Evolutionary conservation across 768 basidiomycete species (phyloP).

Genomic region (Termitomyces eurrhizus): DNA sequence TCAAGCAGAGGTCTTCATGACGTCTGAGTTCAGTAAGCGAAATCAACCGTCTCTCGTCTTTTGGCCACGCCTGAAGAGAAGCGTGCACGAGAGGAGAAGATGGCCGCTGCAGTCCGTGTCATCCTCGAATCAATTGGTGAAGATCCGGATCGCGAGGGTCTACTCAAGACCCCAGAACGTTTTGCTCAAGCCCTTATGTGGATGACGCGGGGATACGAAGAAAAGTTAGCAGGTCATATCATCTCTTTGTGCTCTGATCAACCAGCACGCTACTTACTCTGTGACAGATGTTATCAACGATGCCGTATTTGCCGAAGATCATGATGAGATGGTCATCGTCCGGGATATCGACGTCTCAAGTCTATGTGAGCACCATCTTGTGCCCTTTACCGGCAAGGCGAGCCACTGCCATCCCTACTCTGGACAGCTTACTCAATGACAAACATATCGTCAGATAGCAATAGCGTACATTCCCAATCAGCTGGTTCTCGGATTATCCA

Average conservation of each 20-base stretch:
- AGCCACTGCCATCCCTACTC: slow-evolving; percentile 21
- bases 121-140: slow-evolving; percentile 98
- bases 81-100: slow-evolving; percentile 65
- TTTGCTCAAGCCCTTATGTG: slow-evolving; percentile 97
- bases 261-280: slow-evolving; percentile 4
- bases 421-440: slow-evolving; percentile 15
- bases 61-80: slow-evolving; percentile 76
- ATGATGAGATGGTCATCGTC: slow-evolving; percentile 99
- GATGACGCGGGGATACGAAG: slow-evolving; percentile 99
- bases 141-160: slow-evolving; percentile 93
- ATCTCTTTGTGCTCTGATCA: slow-evolving; percentile 15
- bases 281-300: slow-evolving; percentile 92
- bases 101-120: slow-evolving; percentile 82
- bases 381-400: slow-evolving; percentile 97
- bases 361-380: slow-evolving; percentile 97
- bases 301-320: slow-evolving; percentile 97
- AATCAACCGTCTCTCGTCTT: slow-evolving; percentile 83
- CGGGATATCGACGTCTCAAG: slow-evolving; percentile 97
- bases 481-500: slow-evolving; percentile 91
- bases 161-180: slow-evolving; percentile 87
- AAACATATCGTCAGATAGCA: slow-evolving; percentile 61
- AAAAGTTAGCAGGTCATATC: slow-evolving; percentile 74
- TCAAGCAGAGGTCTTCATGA: slow-evolving; percentile 1
- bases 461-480: slow-evolving; percentile 98
- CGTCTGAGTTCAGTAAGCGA: slow-evolving; percentile 50